Percentiles rank a stretch among this genome's conserved stretches.
These are phyloP conservation scores for Cercophora scortea DNA, from an alignment of 495 filamentous ascomycete species.

Conservation along the genomic window DNA sequence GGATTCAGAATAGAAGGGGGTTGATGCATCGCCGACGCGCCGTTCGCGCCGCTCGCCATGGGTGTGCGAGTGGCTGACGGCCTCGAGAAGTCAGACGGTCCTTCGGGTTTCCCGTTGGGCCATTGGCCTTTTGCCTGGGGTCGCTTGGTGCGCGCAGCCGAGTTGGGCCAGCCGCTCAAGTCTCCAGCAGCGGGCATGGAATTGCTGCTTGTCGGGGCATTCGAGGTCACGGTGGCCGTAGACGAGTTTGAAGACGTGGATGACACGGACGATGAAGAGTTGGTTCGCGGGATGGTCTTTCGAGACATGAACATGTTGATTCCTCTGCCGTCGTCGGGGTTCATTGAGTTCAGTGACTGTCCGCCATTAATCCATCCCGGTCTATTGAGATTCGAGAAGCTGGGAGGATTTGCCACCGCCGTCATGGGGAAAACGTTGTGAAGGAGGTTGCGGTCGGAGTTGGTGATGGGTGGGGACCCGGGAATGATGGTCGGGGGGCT, in stretches of 20 bases:
- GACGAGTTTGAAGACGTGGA: slow-evolving; percentile 61
- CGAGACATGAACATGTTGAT: slow-evolving; percentile 70
- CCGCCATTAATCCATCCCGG: slow-evolving; percentile 68
- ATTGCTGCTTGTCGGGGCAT: slow-evolving; percentile 16
- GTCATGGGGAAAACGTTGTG: slow-evolving; percentile 58
- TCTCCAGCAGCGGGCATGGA: slow-evolving; percentile 35
- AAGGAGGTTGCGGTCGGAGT: slow-evolving; percentile 7
- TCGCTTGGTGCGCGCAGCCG: slow-evolving; percentile 63
- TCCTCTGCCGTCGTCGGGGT: slow-evolving; percentile 75
- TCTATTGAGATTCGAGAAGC: slow-evolving; percentile 63
- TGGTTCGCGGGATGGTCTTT: slow-evolving; percentile 75
- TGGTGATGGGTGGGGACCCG: slow-evolving; percentile 21
- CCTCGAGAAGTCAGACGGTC: slow-evolving; percentile 37
- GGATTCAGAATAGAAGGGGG: slow-evolving; percentile 60
- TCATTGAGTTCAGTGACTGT: slow-evolving; percentile 72
- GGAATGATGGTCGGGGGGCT: slow-evolving; percentile 25
- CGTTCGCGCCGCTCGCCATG: slow-evolving; percentile 47
- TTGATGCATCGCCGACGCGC: slow-evolving; percentile 67
- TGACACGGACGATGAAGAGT: slow-evolving; percentile 78
- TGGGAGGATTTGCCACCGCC: slow-evolving; percentile 90
- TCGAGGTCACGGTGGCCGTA: slow-evolving; percentile 46
- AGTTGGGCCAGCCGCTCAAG: slow-evolving; percentile 40
- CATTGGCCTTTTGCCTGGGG: slow-evolving; percentile 56
- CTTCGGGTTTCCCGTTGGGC: slow-evolving; percentile 46
- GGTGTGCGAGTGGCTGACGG: slow-evolving; percentile 33